Conservation (phyloP, 768 basidiomycete species). For the Leccinum boreale region DNA sequence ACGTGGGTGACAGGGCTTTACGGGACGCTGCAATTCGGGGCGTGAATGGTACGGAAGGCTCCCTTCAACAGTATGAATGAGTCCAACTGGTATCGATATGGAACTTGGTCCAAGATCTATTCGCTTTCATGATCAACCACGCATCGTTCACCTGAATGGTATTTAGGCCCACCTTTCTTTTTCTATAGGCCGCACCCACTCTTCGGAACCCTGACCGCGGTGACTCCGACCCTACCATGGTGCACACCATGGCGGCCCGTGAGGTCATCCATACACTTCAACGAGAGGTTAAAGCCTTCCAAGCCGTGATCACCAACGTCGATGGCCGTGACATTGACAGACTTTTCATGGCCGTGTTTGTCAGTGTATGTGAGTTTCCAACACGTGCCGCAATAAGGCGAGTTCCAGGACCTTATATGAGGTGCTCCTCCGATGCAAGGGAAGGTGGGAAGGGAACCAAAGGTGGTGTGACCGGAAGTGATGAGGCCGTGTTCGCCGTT, state of each 20-base stretch:
- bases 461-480: conserved; percentile 43
- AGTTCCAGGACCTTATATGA: conserved; percentile 50
- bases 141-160: neutral
- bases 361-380: conserved; percentile 52
- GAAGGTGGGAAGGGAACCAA: conserved; percentile 53
- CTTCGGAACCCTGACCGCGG: conserved; percentile 16
- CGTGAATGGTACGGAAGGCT: too few species aligned
- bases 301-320: conserved; percentile 36
- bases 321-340: conserved; percentile 49
- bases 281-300: conserved; percentile 37
- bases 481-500: conserved; percentile 51
- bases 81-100: neutral
- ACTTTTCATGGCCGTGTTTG: conserved; percentile 26
- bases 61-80: too few species aligned
- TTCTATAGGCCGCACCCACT: conserved; percentile 12
- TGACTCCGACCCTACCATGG: conserved; percentile 26
- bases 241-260: conserved; percentile 27
- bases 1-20: too few species aligned
- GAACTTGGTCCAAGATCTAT: neutral
- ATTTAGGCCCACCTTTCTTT: neutral
- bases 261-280: conserved; percentile 33
- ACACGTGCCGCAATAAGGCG: conserved; percentile 54
- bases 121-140: neutral
- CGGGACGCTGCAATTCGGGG: too few species aligned
- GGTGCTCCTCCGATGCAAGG: conserved; percentile 57